phyloP scores from a whole-genome alignment of 1,139 yeast genomes.

The Diutina pseudorugosa region DNA sequence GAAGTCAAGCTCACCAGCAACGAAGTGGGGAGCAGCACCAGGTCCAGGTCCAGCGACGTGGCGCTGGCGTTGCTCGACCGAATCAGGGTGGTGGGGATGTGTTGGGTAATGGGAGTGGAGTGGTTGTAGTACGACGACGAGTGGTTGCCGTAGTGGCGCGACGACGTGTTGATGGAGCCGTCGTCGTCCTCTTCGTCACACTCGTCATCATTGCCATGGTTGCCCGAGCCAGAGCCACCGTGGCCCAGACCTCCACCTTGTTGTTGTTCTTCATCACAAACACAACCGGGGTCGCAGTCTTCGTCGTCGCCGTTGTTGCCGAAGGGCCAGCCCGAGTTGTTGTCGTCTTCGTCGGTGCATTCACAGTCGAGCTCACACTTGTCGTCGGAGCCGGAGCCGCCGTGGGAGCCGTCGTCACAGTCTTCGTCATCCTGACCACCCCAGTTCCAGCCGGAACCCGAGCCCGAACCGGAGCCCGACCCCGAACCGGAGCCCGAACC shows the following conservation, averaged over 20 bases:
- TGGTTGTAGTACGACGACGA: background rate
- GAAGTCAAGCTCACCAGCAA: background rate
- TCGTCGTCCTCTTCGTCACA: background rate
- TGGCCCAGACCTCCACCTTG: background rate
- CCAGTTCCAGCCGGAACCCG: constrained; percentile 1
- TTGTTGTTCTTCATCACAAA: background rate
- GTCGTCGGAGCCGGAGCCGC: background rate
- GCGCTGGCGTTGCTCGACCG: background rate
- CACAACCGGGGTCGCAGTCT: constrained; percentile 3
- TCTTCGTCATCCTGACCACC: background rate
- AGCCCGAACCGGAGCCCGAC: background rate
- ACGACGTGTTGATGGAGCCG: background rate
- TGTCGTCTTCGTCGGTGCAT: constrained; percentile 2
- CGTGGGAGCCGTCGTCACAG: background rate
- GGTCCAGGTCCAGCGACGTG: background rate
- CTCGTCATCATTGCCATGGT: background rate
- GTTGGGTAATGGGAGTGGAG: background rate
- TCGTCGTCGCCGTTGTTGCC: background rate
- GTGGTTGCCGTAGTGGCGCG: background rate
- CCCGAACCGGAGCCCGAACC: background rate
- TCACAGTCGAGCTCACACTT: constrained; percentile 1
- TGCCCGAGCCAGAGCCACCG: too few species aligned
- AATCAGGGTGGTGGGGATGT: background rate
- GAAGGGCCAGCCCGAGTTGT: constrained; percentile 2
- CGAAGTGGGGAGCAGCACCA: background rate